phyloP scores from a whole-genome alignment of 371 early-diverging fungal species.

The Basidiobolus heterosporus region DNA sequence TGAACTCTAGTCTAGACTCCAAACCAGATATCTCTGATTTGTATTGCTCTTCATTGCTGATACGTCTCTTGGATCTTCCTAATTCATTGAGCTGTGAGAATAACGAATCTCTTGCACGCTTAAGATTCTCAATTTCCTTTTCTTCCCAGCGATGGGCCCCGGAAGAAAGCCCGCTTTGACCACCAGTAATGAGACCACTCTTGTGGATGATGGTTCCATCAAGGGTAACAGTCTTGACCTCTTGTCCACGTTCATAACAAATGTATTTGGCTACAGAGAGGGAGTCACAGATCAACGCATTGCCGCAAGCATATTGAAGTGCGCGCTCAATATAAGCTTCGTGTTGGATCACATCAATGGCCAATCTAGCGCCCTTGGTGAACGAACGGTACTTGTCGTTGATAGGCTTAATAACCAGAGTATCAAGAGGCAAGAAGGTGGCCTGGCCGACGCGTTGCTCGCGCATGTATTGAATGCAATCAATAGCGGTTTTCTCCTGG shows the following conservation, averaged over 20 bases:
- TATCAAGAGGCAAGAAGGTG: constrained; percentile 88
- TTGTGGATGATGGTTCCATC: constrained; percentile 92
- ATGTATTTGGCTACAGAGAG: constrained; percentile 69
- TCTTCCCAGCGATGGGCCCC: constrained; percentile 71
- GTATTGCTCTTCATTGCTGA: constrained; percentile 40
- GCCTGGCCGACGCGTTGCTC: constrained; percentile 85
- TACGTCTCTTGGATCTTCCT: constrained; percentile 46
- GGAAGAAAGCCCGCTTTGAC: constrained; percentile 20
- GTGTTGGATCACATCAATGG: constrained; percentile 74
- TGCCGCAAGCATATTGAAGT: constrained; percentile 76
- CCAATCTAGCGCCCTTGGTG: constrained; percentile 61
- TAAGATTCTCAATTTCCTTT: constrained; percentile 57
- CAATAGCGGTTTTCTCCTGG: constrained; percentile 55
- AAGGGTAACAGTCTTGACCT: constrained; percentile 58
- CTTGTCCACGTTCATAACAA: constrained; percentile 46
- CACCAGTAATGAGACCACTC: constrained; percentile 90
- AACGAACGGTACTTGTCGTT: constrained; percentile 67
- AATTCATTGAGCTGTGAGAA: constrained; percentile 52
- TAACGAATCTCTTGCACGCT: constrained; percentile 46
- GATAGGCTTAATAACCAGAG: constrained; percentile 45
- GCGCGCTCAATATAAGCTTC: constrained; percentile 62
- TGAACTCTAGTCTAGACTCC: constrained; percentile 30
- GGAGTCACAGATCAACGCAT: constrained; percentile 76
- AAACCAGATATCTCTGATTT: constrained; percentile 38
- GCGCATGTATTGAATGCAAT: constrained; percentile 76